Evolutionary conservation across 1,284 basidiomycete genomes (phyloP).

Genomic region (Cystobasidium slooffiae): DNA sequence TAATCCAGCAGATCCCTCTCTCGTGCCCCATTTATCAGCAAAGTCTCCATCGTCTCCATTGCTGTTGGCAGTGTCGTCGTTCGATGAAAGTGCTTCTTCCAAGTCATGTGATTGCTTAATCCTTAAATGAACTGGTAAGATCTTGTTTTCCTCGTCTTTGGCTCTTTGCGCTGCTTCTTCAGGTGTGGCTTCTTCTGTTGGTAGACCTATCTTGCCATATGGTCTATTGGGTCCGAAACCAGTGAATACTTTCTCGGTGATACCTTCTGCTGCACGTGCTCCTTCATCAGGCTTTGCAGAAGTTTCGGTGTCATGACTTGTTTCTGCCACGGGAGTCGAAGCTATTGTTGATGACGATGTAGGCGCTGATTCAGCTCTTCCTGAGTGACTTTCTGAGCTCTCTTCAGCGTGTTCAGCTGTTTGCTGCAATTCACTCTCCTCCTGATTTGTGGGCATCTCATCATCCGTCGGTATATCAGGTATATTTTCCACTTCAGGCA

Average conservation of each 20-base stretch:
- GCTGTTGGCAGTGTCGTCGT: not conserved
- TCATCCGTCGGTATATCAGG: conserved; percentile 9
- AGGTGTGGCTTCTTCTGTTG: not conserved
- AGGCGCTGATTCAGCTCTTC: not conserved
- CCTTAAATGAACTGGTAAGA: conserved; percentile 5
- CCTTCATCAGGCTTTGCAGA: not conserved
- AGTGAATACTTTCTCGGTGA: conserved; percentile 30
- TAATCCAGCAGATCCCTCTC: not conserved
- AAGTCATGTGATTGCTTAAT: conserved; percentile 9
- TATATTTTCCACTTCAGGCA: not conserved
- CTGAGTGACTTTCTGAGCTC: not conserved
- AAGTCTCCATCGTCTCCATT: not conserved
- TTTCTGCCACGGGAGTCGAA: not conserved
- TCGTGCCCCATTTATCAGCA: conserved; percentile 22
- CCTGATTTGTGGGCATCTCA: not conserved
- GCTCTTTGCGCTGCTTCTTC: conserved; percentile 7
- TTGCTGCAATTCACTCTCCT: not conserved
- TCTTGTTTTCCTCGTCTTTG: conserved; percentile 2
- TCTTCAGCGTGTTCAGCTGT: not conserved
- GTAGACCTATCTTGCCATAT: conserved; percentile 39
- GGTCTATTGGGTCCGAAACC: conserved; percentile 36
- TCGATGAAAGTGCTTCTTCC: not conserved
- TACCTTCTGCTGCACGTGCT: not conserved
- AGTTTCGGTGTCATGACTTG: not conserved
- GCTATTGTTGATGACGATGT: conserved; percentile 1